Evolutionary conservation across 805 yeast species (phyloP), one percentile per base, ranked within the genome.

Genomic region (Kluyveromyces wickerhamii): DNA sequence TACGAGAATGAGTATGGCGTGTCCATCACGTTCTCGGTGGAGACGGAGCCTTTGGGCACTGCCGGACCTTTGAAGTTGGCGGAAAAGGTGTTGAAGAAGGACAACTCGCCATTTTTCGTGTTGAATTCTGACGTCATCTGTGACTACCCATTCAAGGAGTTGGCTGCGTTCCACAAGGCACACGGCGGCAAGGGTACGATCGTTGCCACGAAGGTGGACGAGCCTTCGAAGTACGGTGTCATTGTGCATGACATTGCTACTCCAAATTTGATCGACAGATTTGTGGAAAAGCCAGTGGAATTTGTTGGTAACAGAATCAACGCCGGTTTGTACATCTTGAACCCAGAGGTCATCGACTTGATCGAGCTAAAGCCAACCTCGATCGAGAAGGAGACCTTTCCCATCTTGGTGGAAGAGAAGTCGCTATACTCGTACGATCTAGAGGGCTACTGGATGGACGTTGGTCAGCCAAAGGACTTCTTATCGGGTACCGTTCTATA

Each of bases 401-500:
- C 99, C 56, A 68, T 71, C 55, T 76, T 92, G 54, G 96, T 94
- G 48, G 94, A 84, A 67, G 69, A 80, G 60, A 87, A 81, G 59
- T 74, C 80, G 42, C 74, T 92, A 56, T 92, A 79, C 74, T 88
- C 97, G 36, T 92, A 84, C 59, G 99, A 92, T 66, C 77, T 92
- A 59, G 96, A 92, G 72, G 97, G 98, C 49, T 92, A 79, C 84
- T 92, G 99, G 99, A 92, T 92, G 98, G 99, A 92, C 66, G 96
- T 92, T 51, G 99, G 99, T 66, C 99, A 92, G 74, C 99, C 99
- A 75, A 92, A 89, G 77, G 99, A 92, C 69, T 92, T 87, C 79
- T 69, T 92, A 48, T 79, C 95, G 41, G 99, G 99, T 65, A 85
- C 96, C 55, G 78, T 87, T 52, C 71, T 89, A 47, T 92, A 88